These are phyloP conservation scores for Polyrhizophydium stewartii DNA, from an alignment of 371 early-diverging fungal species.

Conservation along the genomic window DNA sequence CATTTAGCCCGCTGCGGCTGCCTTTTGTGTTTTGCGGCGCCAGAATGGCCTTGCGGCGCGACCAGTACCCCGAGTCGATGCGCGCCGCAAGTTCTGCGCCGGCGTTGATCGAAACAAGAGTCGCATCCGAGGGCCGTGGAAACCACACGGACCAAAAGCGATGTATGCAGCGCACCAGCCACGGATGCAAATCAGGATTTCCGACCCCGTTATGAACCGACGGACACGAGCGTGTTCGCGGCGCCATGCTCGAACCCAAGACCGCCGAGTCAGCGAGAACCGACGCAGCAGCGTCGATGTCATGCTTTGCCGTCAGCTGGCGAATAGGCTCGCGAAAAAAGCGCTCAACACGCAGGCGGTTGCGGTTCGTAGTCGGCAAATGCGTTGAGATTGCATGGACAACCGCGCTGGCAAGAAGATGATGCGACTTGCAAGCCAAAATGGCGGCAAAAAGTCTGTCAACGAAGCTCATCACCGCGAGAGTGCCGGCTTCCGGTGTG, in stretches of 20 bases:
- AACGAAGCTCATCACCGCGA: conserved; percentile 23
- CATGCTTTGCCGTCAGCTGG: conserved; percentile 4
- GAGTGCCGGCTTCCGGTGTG: conserved; percentile 8
- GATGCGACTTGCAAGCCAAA: conserved; percentile 14
- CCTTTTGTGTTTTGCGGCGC: neutral
- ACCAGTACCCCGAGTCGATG: neutral
- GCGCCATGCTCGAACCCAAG: neutral
- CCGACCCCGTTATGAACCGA: neutral
- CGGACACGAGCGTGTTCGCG: neutral
- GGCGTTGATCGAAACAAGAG: conserved; percentile 8
- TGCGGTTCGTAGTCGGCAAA: conserved; percentile 35
- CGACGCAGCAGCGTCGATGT: neutral
- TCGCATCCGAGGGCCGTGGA: conserved; percentile 19
- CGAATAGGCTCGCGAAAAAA: conserved; percentile 19
- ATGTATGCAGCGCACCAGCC: conserved; percentile 2
- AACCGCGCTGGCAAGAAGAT: conserved; percentile 24
- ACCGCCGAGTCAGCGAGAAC: too few relatives aligned
- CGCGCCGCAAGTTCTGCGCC: conserved; percentile 7
- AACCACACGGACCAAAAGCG: conserved; percentile 36
- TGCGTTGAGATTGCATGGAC: conserved; percentile 23
- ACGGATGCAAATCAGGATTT: conserved; percentile 1
- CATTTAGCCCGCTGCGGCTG: neutral
- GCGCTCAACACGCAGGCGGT: conserved; percentile 29
- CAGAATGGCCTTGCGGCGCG: neutral
- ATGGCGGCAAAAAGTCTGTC: conserved; percentile 24